phyloP scores from a whole-genome alignment of 768 basidiomycete species.

The Termitomyces sp. region DNA sequence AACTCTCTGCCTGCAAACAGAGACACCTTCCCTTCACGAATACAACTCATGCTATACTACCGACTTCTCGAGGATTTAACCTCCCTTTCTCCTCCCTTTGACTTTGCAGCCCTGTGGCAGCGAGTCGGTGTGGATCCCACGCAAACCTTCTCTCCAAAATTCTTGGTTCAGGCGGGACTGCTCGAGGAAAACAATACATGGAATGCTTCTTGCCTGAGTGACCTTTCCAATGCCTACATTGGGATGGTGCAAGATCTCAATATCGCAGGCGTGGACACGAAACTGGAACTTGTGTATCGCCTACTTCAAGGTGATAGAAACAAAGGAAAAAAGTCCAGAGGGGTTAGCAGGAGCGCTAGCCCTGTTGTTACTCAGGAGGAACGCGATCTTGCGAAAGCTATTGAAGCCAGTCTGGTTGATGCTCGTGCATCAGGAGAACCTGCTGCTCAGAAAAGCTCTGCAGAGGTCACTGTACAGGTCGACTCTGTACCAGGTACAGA shows the following conservation, averaged over 20 bases:
- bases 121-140: constrained; percentile 39
- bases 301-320: constrained; percentile 18
- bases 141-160: constrained; percentile 44
- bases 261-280: constrained; percentile 31
- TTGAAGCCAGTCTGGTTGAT: constrained; percentile 41
- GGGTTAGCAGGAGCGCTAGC: neutral
- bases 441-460: neutral
- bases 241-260: constrained; percentile 23
- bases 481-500: neutral
- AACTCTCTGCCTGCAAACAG: constrained; percentile 49
- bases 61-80: constrained; percentile 56
- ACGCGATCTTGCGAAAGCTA: constrained; percentile 38
- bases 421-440: neutral
- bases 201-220: constrained; percentile 31
- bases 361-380: constrained; percentile 29
- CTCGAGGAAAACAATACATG: constrained; percentile 17
- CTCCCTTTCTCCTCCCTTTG: constrained; percentile 37
- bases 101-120: constrained; percentile 53
- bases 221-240: constrained; percentile 30
- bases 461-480: neutral
- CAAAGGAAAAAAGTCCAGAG: constrained; percentile 9
- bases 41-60: constrained; percentile 80
- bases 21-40: constrained; percentile 53
- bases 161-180: constrained; percentile 41
- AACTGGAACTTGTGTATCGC: constrained; percentile 52